These are phyloP conservation scores for Dentipellis sp. DNA, from an alignment of 768 basidiomycete genomes.

Conservation along the genomic window DNA sequence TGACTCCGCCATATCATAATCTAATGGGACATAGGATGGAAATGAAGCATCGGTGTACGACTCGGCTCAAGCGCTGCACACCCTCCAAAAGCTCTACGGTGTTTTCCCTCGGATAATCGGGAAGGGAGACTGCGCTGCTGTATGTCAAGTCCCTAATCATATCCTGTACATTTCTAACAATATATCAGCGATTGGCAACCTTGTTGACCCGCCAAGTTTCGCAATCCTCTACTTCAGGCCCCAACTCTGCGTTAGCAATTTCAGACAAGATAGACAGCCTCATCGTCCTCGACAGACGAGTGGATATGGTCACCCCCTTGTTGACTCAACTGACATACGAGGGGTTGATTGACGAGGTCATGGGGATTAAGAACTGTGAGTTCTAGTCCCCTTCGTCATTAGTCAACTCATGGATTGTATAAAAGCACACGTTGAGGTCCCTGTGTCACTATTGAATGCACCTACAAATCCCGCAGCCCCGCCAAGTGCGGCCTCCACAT, in stretches of 20 bases:
- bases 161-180: slow-evolving; percentile 1
- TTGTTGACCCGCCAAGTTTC: slow-evolving; percentile 56
- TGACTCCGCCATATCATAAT: not conserved
- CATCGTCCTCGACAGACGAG: slow-evolving; percentile 81
- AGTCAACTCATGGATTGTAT: slow-evolving; percentile 6
- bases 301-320: slow-evolving; percentile 93
- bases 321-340: slow-evolving; percentile 96
- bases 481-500: slow-evolving; percentile 27
- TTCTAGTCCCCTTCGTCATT: slow-evolving; percentile 3
- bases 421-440: slow-evolving; percentile 73
- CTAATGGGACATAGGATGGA: slow-evolving; percentile 54
- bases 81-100: slow-evolving; percentile 80
- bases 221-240: slow-evolving; percentile 28
- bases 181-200: slow-evolving; percentile 58
- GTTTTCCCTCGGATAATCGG: slow-evolving; percentile 85
- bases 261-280: slow-evolving; percentile 73
- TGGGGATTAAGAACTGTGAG: slow-evolving; percentile 86
- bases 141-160: slow-evolving; percentile 22
- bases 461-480: slow-evolving; percentile 30
- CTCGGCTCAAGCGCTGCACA: slow-evolving; percentile 77
- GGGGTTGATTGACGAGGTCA: slow-evolving; percentile 87
- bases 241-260: slow-evolving; percentile 32
- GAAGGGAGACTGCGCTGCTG: slow-evolving; percentile 84
- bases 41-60: slow-evolving; percentile 88
- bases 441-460: slow-evolving; percentile 55